phyloP scores from a whole-genome alignment of 2,329 filamentous ascomycete genomes.

The Aspergillus piperis region DNA sequence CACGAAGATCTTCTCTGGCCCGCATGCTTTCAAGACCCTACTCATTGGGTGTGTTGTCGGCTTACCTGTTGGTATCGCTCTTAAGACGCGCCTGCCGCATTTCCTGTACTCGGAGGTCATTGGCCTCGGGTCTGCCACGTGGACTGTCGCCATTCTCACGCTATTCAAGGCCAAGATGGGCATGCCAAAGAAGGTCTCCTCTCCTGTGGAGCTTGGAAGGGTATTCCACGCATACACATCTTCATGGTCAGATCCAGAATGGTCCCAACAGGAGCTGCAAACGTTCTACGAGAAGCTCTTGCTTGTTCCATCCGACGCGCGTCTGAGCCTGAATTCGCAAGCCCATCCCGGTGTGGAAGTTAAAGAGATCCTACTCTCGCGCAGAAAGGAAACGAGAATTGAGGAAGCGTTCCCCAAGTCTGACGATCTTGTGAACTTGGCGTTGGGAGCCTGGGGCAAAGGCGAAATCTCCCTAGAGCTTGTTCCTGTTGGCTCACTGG shows the following conservation, averaged over 20 bases:
- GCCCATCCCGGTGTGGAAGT: constrained; percentile 49
- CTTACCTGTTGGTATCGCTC: constrained; percentile 48
- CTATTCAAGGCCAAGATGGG: constrained; percentile 52
- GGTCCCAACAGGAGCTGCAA: constrained; percentile 55
- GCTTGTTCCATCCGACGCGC: constrained; percentile 44
- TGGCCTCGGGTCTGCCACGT: constrained; percentile 52
- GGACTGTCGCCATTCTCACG: constrained; percentile 54
- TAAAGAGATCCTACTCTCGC: constrained; percentile 44
- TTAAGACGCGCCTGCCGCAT: constrained; percentile 41
- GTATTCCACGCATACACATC: constrained; percentile 49
- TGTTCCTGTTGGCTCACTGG: constrained; percentile 35
- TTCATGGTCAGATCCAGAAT: constrained; percentile 47
- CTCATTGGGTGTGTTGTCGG: constrained; percentile 50
- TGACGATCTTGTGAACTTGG: constrained; percentile 35
- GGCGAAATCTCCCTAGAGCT: constrained; percentile 37
- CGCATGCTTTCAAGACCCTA: constrained; percentile 51
- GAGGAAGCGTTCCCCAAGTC: constrained; percentile 50
- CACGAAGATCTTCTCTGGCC: constrained; percentile 55
- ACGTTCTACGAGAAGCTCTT: constrained; percentile 48
- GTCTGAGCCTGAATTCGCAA: constrained; percentile 44
- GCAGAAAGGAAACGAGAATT: constrained; percentile 36
- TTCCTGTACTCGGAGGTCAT: constrained; percentile 52
- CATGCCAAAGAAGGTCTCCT: constrained; percentile 45
- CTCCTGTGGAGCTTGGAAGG: constrained; percentile 34
- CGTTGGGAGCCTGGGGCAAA: constrained; percentile 37